Base-by-base conservation (phyloP, 2,329 filamentous ascomycete species). In the Aspergillus novoparasiticus region DNA sequence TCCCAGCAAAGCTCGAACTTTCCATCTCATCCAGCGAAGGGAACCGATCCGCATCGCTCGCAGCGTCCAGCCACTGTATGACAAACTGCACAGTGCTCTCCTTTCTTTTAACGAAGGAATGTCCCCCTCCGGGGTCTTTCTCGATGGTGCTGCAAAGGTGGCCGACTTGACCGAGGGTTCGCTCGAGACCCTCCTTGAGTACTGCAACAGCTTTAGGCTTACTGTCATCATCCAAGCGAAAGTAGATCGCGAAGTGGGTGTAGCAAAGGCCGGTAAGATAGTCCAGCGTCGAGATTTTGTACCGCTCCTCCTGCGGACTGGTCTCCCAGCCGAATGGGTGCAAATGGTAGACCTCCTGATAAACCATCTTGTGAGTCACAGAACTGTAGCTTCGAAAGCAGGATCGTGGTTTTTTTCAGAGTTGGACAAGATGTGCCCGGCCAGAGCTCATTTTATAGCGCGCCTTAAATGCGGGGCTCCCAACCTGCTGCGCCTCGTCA, bases 131-230 rank as follows among this genome's bases (percentile, higher is more conserved):
- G 0, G 69, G 50, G n/a, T 81, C 74, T 45, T 75, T 74, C 61
- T 82, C 80, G 48, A 83, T 79, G 1, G 70, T 75, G 0, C 80
- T 77, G 23, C 74, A 76, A 9, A 81, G 69, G 58, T 82, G 77
- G 2, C 79, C 68, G 0, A 69, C 68, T 59, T 82, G 79, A 34
- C 72, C 71, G 0, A 83, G 68, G 1, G 76, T 80, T 6, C 66
- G 63, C 62, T 80, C 75, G 4, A 82, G 71, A 10, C 78, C 79
- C 14, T 68, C 61, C 30, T 75, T 78, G 4, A 82, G 67, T 0
- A 74, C 62, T 0, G 66, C 66, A 8, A 68, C 68, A 0, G 66
- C 70, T 23, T 61, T 68, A 21, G 26, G 28, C 54, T 79, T 79
- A 1, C 75, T 69, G 0, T 28, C 46, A 30, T 82, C 76, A 0